phyloP scores from a whole-genome alignment of 2,329 filamentous ascomycete genomes.

The Apiospora phragmitis region DNA sequence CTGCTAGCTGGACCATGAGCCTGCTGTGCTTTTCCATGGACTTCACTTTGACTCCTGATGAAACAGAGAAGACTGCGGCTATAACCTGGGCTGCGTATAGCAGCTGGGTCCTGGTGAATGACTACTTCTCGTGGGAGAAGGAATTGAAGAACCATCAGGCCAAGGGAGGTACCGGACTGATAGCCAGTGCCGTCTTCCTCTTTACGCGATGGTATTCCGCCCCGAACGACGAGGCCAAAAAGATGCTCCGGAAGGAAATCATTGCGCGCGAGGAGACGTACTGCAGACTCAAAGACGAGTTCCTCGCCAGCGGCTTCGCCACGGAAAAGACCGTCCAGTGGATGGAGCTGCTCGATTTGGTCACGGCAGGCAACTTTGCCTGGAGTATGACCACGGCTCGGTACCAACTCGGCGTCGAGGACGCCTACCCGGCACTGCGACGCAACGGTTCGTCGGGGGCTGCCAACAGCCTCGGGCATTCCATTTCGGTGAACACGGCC shows the following conservation, averaged over 20 bases:
- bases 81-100: background rate
- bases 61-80: background rate
- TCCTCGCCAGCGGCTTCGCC: background rate
- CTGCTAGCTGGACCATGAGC: background rate
- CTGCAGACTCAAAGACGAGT: background rate
- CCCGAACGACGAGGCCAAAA: background rate
- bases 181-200: background rate
- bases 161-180: background rate
- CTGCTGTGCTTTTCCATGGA: background rate
- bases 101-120: background rate
- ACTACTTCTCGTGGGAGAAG: background rate
- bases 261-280: background rate
- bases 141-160: background rate
- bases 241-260: background rate
- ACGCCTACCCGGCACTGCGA: background rate
- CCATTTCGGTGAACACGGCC: background rate
- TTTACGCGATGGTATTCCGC: background rate
- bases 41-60: background rate
- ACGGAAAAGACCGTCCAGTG: background rate
- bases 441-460: background rate
- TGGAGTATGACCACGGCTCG: background rate
- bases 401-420: background rate
- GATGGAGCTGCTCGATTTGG: background rate
- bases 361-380: background rate
- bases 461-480: background rate